Evolutionary conservation across 2,329 filamentous ascomycete genomes (phyloP).

Genomic region (Penicillium sp.): DNA sequence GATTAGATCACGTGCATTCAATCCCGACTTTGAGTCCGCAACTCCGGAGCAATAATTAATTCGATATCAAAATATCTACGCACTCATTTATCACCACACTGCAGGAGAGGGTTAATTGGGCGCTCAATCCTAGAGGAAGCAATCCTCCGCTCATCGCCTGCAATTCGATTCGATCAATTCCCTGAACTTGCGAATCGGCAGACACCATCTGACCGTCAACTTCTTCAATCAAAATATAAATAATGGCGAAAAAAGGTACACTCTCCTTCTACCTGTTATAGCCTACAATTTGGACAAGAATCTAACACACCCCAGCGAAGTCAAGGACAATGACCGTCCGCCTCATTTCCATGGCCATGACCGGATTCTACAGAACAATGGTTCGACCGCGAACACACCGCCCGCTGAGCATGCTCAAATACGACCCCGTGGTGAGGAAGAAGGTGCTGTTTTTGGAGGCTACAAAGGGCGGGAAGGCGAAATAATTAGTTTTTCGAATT

Average conservation of each 20-base stretch:
- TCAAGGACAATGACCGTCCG: conserved; percentile 89
- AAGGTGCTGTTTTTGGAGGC: conserved; percentile 94
- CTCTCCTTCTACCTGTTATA: background rate
- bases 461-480: conserved; percentile 67
- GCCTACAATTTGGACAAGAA: background rate
- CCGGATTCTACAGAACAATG: conserved; percentile 93
- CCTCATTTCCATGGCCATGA: conserved; percentile 97
- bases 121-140: no score
- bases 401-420: conserved; percentile 96
- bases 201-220: background rate
- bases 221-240: background rate
- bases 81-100: background rate
- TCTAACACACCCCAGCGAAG: conserved; percentile 59
- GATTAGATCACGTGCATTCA: no score
- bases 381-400: conserved; percentile 73
- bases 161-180: background rate
- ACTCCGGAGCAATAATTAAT: no score
- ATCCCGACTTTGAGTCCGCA: no score
- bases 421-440: conserved; percentile 94
- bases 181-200: background rate
- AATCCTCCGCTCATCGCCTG: background rate
- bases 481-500: conserved; percentile 27
- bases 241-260: conserved; percentile 16
- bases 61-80: no score
- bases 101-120: background rate